phyloP scores from a whole-genome alignment of 192 early-diverging fungal genomes.

The Spizellomyces sp. region DNA sequence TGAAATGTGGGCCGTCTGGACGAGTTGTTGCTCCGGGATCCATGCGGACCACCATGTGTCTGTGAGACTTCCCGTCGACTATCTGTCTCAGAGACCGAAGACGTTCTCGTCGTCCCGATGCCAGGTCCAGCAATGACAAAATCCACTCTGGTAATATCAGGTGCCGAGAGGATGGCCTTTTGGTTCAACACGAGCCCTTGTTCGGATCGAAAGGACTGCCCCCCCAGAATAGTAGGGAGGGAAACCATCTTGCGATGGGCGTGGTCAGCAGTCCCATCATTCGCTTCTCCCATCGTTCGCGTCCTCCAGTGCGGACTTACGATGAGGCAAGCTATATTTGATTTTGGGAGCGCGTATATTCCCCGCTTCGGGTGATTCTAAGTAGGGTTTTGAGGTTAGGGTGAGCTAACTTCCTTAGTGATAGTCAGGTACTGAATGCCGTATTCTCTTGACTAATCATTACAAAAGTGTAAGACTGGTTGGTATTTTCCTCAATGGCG shows the following conservation, averaged over 20 bases:
- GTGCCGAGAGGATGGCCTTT: slow-evolving; percentile 12
- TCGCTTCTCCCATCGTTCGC: background rate
- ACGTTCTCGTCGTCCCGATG: slow-evolving; percentile 14
- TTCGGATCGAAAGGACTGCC: background rate
- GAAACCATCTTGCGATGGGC: slow-evolving; percentile 2
- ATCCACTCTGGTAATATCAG: slow-evolving; percentile 21
- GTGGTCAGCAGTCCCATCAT: background rate
- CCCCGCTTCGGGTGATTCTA: too few species aligned
- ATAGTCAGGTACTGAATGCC: too few species aligned
- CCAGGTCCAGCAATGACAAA: slow-evolving; percentile 28
- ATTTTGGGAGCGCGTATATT: too few species aligned
- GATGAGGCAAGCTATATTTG: too few species aligned
- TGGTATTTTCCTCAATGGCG: too few species aligned
- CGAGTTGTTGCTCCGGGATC: slow-evolving; percentile 8
- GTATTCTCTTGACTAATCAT: too few species aligned
- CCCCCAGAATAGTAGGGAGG: background rate
- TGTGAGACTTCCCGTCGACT: slow-evolving; percentile 9
- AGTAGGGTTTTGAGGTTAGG: too few species aligned
- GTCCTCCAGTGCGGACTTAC: too few species aligned
- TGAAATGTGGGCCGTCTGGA: slow-evolving; percentile 28
- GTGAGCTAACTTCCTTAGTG: too few species aligned
- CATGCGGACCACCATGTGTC: background rate
- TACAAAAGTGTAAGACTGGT: too few species aligned
- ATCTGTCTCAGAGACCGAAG: slow-evolving; percentile 4
- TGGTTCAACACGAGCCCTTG: background rate